Conservation (phyloP, 768 basidiomycete genomes). For the Dendrothele bispora region DNA sequence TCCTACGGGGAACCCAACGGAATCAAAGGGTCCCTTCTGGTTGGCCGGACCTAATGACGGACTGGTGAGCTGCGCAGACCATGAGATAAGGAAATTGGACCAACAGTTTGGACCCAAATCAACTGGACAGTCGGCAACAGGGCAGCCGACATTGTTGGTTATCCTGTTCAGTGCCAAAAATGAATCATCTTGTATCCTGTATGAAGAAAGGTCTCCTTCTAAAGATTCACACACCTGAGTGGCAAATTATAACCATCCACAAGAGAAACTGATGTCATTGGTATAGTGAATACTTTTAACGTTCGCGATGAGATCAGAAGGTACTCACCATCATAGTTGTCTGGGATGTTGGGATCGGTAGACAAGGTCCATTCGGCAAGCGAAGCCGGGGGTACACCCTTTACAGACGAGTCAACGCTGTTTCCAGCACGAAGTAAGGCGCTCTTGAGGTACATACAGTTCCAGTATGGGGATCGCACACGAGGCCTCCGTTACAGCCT, state of each 20-base stretch:
- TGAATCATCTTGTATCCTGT: neutral
- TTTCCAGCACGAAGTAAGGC: neutral
- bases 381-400: constrained; percentile 46
- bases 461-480: constrained; percentile 51
- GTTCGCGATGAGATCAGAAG: neutral
- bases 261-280: constrained; percentile 36
- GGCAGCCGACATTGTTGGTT: constrained; percentile 37
- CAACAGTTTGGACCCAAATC: constrained; percentile 44
- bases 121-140: constrained; percentile 40
- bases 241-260: constrained; percentile 53
- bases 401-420: neutral
- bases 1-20: constrained; percentile 33
- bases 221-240: too few species aligned
- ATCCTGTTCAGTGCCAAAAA: constrained; percentile 19
- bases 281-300: neutral
- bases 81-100: neutral
- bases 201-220: too few species aligned
- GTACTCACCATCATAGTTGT: constrained; percentile 39
- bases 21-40: constrained; percentile 24
- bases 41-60: constrained; percentile 14
- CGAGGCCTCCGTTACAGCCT: constrained; percentile 70
- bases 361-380: constrained; percentile 47
- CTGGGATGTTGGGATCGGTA: constrained; percentile 19
- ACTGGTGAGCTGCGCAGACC: neutral
- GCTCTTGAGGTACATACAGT: constrained; percentile 39